A percentile compares a stretch with the other conserved stretches of the same genome.
Evolutionary conservation across 257 asterid species (phyloP).

Genomic region (Eucommia ulmoides): DNA sequence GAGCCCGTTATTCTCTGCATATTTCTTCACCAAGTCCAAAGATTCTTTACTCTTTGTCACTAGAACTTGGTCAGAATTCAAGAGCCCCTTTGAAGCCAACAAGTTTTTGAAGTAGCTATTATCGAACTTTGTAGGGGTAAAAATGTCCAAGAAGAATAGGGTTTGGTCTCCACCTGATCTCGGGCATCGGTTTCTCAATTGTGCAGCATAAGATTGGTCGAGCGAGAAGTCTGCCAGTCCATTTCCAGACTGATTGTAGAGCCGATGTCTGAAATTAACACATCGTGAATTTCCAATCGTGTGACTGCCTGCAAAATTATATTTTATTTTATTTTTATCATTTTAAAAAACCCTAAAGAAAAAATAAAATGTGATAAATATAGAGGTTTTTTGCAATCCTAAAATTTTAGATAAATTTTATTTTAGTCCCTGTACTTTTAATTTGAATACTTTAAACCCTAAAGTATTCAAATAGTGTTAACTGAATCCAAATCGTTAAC

Average conservation of each 20-base stretch:
- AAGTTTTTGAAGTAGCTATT: constrained; percentile 66
- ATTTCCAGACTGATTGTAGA: constrained; percentile 71
- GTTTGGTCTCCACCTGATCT: constrained; percentile 80
- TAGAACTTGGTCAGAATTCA: constrained; percentile 68
- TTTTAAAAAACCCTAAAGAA: no score
- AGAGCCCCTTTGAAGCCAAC: constrained; percentile 56
- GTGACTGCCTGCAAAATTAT: constrained; percentile 73
- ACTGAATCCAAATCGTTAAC: no score
- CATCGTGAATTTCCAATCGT: constrained; percentile 82
- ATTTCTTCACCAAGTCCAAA: constrained; percentile 48
- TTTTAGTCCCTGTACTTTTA: no score
- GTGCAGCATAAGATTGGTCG: constrained; percentile 43
- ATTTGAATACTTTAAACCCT: no score
- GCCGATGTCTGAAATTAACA: constrained; percentile 75
- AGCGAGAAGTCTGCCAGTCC: constrained; percentile 40
- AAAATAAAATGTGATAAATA: no score
- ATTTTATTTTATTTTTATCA: no score
- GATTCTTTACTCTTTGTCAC: constrained; percentile 53
- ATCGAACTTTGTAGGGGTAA: constrained; percentile 55
- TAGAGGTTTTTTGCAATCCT: no score
- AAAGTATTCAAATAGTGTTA: no score
- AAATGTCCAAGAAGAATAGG: constrained; percentile 48
- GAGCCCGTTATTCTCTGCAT: constrained; percentile 40
- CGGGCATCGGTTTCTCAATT: constrained; percentile 55
- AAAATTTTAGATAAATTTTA: no score